phyloP scores from a whole-genome alignment of 2,329 filamentous ascomycete species.

The Didymella arachidicola region DNA sequence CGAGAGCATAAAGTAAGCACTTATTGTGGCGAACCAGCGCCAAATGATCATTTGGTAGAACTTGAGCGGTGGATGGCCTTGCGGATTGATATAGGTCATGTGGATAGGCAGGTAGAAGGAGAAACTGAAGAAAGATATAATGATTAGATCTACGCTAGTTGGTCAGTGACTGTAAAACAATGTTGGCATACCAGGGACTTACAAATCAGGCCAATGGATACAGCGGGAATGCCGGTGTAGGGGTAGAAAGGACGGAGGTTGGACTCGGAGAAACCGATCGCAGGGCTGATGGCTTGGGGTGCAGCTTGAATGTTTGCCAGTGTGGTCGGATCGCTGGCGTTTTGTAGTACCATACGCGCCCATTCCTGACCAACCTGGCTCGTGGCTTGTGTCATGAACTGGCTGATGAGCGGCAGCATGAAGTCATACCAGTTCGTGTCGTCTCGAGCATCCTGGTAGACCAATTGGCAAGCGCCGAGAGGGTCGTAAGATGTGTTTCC shows the following conservation, averaged over 20 bases:
- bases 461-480: conserved; percentile 63
- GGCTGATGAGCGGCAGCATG: conserved; percentile 60
- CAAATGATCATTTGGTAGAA: conserved; percentile 66
- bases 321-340: conserved; percentile 51
- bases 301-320: conserved; percentile 55
- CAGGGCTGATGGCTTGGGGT: conserved; percentile 64
- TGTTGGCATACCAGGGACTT: conserved; percentile 1
- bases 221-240: conserved; percentile 62
- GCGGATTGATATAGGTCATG: conserved; percentile 63
- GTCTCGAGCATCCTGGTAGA: conserved; percentile 65
- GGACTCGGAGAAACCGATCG: conserved; percentile 62
- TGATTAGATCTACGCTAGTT: conserved; percentile 61
- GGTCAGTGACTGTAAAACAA: not conserved
- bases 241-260: conserved; percentile 69
- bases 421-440: conserved; percentile 63
- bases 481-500: conserved; percentile 69
- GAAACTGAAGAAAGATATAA: conserved; percentile 72
- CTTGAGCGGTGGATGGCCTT: conserved; percentile 65
- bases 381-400: conserved; percentile 58
- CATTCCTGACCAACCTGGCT: conserved; percentile 59
- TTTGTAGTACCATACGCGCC: conserved; percentile 53
- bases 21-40: conserved; percentile 64
- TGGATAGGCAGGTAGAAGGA: conserved; percentile 71
- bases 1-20: conserved; percentile 68
- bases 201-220: conserved; percentile 69